phyloP scores from a whole-genome alignment of 1,284 basidiomycete genomes.

The Acaromyces ingoldii region DNA sequence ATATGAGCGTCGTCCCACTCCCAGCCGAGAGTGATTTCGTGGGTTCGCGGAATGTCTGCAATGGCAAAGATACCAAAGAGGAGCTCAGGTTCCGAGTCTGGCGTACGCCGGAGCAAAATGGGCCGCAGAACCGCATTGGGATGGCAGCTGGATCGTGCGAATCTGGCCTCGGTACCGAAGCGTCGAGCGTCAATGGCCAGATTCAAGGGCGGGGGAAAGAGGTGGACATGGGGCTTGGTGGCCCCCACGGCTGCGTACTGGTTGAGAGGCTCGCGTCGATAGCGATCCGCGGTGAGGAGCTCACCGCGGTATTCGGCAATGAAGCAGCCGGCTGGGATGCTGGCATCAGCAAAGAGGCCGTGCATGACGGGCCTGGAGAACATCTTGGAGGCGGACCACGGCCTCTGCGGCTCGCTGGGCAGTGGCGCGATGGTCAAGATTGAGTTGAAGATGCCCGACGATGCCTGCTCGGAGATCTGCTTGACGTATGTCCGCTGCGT shows the following conservation, averaged over 20 bases:
- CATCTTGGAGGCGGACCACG: slow-evolving; percentile 53
- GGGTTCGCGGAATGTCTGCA: slow-evolving; percentile 68
- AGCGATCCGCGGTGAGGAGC: slow-evolving; percentile 47
- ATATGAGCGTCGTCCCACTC: slow-evolving; percentile 93
- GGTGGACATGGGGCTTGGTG: slow-evolving; percentile 67
- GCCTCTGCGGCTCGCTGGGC: slow-evolving; percentile 33
- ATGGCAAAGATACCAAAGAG: slow-evolving; percentile 79
- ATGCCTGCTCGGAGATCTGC: slow-evolving; percentile 44
- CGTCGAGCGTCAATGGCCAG: slow-evolving; percentile 75
- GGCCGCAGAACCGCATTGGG: slow-evolving; percentile 84
- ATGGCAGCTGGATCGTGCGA: slow-evolving; percentile 75
- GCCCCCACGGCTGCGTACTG: slow-evolving; percentile 57
- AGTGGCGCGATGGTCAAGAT: slow-evolving; percentile 25
- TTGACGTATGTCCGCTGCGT: slow-evolving; percentile 33
- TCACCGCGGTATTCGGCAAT: slow-evolving; percentile 51
- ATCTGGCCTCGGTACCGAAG: slow-evolving; percentile 71
- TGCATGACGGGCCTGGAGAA: slow-evolving; percentile 53
- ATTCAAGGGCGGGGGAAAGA: slow-evolving; percentile 72
- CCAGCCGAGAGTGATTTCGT: slow-evolving; percentile 88
- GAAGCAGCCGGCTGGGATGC: slow-evolving; percentile 52
- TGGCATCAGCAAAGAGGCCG: slow-evolving; percentile 51
- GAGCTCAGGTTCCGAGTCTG: slow-evolving; percentile 18
- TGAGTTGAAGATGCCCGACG: slow-evolving; percentile 40
- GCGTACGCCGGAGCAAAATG: slow-evolving; percentile 57
- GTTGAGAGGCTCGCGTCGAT: slow-evolving; percentile 56